Evolutionary conservation across 345 rosid genomes (phyloP), one percentile per base, ranked within the genome.

Genomic region (Mangifera indica): DNA sequence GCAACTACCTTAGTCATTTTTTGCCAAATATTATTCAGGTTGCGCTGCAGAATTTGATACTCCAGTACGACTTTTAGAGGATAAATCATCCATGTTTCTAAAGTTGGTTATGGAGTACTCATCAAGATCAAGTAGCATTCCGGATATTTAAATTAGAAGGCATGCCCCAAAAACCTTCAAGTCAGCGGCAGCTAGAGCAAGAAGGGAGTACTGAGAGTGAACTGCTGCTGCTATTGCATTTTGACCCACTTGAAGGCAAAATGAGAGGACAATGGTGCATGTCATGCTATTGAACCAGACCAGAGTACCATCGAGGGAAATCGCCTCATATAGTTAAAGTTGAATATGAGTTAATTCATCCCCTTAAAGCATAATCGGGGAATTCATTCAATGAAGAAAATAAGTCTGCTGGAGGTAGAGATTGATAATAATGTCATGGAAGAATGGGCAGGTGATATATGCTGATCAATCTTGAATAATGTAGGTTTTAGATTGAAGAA

Each of bases 91-190:
- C 44, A 88, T 91, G 98, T 95, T 95, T 76, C 81, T 88, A 40
- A 95, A 95, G 88, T 78, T 95, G 78, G 99, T 95, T 59, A 83
- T 90, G 0, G 99, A 95, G 75, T 93, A 95, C 73, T 91, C 98
- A 2, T 84, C 97, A 75, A 95, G 99, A 79, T 95, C 99, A 66
- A 88, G 81, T 71, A 94, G 99, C 79, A 86, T 92, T 17, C 90
- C 98, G 37, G 99, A 95, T 34, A 80, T 86, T 80, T 95, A 80
- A 90, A 75, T 65, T 40, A 7, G 25, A 61, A 6, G 72, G 80
- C 66, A 67, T 73, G 82, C 83, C 75, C 8, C 59, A 72, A 44
- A 53, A 74, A 55, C 71, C 69, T 53, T 66, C 56, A 57, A 34
- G 49, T 60, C 54, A 11, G 52, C 32, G 64, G 73, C 78, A 52